Evolutionary conservation across 441 rosid species (phyloP).

Genomic region (Sinapis alba): DNA sequence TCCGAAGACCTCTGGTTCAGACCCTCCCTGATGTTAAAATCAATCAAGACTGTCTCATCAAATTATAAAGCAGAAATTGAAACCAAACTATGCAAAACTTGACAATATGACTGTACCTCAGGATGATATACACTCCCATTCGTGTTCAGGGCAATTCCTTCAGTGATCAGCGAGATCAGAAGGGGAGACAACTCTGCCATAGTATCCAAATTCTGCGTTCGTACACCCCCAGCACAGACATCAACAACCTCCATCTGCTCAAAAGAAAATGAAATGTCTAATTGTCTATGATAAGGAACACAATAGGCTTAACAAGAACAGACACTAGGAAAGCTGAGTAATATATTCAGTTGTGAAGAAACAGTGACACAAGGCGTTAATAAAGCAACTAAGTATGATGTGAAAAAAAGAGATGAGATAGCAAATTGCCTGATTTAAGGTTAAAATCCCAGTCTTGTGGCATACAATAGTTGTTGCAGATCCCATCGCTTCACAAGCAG

Average conservation of each 20-base stretch:
- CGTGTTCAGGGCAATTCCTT: conserved; percentile 7
- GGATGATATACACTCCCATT: conserved; percentile 1
- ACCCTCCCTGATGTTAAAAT: background rate
- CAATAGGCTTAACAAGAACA: background rate
- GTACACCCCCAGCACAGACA: background rate
- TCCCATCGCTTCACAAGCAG: conserved; percentile 8
- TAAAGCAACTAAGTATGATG: background rate
- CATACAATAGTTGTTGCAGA: conserved; percentile 5
- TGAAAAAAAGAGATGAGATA: background rate
- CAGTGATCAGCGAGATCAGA: background rate
- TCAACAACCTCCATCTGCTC: conserved; percentile 6
- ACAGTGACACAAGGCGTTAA: background rate
- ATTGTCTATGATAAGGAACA: background rate
- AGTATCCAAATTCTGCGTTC: background rate
- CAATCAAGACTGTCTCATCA: background rate
- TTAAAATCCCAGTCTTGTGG: background rate
- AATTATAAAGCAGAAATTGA: background rate
- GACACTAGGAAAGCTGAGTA: background rate
- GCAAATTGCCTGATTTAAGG: conserved; percentile 9
- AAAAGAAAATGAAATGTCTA: background rate
- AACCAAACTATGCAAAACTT: background rate
- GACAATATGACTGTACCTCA: background rate
- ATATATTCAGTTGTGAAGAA: background rate
- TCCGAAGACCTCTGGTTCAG: conserved; percentile 8
- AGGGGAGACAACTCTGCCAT: background rate